Conservation (phyloP, 148 eudicot species). For the Rhododendron ferrugineum region DNA sequence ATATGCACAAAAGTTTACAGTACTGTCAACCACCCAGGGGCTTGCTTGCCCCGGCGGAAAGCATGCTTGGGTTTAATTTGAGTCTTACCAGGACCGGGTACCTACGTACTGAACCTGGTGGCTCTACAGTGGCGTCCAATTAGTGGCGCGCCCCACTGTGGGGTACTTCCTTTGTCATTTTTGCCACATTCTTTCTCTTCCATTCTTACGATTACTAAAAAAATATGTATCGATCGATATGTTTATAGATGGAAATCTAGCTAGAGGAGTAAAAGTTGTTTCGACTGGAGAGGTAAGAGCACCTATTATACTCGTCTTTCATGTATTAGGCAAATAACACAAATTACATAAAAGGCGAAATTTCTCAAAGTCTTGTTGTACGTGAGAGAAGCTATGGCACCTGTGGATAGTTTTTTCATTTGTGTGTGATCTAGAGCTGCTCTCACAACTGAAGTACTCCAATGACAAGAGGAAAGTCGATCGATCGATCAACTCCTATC, state of each 20-base stretch:
- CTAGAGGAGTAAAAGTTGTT: neutral
- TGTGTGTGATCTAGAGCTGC: neutral
- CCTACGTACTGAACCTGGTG: neutral
- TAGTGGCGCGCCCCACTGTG: neutral
- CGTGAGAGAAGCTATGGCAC: neutral
- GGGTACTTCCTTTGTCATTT: neutral
- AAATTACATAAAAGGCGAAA: neutral
- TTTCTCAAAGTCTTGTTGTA: neutral
- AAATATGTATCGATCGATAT: too few relatives aligned
- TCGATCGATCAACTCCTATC: neutral
- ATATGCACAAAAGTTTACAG: neutral
- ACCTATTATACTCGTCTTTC: neutral
- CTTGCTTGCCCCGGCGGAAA: too few relatives aligned
- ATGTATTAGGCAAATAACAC: neutral
- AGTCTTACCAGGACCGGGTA: too few relatives aligned
- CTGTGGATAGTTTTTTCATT: too few relatives aligned
- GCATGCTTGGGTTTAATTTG: too few relatives aligned
- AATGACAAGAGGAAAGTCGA: neutral
- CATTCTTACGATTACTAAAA: neutral
- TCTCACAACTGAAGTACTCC: neutral
- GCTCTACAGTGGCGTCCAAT: neutral
- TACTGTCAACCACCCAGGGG: neutral
- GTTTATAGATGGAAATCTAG: neutral
- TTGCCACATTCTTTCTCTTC: neutral
- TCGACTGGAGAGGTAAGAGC: neutral